Evolutionary conservation across 2,329 filamentous ascomycete genomes (phyloP), one percentile per base, ranked within the genome.

Genomic region (Bipolaris victoriae): DNA sequence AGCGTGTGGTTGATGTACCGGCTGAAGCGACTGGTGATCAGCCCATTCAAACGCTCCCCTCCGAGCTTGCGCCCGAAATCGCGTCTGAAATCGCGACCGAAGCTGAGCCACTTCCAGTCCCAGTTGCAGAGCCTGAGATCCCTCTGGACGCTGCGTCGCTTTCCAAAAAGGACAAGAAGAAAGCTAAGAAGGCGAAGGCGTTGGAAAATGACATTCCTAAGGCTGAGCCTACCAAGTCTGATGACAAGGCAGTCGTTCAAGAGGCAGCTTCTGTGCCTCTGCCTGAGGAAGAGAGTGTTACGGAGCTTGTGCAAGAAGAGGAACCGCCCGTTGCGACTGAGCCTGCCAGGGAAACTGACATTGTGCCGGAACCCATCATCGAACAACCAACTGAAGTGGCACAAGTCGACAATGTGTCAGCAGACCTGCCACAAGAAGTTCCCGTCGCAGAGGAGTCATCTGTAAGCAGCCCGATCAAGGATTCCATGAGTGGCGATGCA

Each of bases 141-240:
- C 18, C 41, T 7, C 18, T 49, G 5, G 49, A 47, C 7, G 36
- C 46, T 51, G 36, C 53, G 31, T 26, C 53, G 11, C 10, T 61
- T 9, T 65, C 64, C 1, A 71, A 70, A 55, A 69, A 72, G 33
- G 67, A 68, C 9, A 70, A 65, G 63, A 73, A 74, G 55, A 71
- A 73, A 48, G 63, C 58, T 1, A 73, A 70, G 65, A 72, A 71
- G 44, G 56, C 58, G 9, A 69, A 65, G 45, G 35, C 60, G 20
- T 66, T 63, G 7, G 64, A 56, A n/a, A 53, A 49, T n/a, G 24
- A 40, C 15, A 64, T 62, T 2, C 62, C 64, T 41, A 20, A 53
- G 16, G 37, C 22, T 13, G 64, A 31, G 10, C 10, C 16, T 31
- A 13, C 22, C 3, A 49, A 60, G 22, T 18, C 39, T 22, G 20